These are phyloP conservation scores for Salix dunnii DNA, from an alignment of 345 rosid genomes.

Conservation along the genomic window DNA sequence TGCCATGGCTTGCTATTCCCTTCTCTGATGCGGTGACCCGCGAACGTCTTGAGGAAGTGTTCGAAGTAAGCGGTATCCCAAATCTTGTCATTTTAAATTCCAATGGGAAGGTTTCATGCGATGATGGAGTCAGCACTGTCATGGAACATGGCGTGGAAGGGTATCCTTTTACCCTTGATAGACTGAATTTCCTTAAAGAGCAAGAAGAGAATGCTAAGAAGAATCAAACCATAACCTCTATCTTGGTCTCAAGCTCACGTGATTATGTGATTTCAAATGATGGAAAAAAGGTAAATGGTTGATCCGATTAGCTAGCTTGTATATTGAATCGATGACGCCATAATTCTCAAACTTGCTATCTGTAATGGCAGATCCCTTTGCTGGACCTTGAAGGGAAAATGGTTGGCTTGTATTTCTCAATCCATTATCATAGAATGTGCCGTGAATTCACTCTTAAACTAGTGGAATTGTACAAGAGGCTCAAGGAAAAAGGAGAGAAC, in stretches of 20 bases:
- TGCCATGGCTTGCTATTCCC: no score
- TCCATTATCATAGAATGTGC: slow-evolving; percentile 21
- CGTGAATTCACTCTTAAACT: slow-evolving; percentile 50
- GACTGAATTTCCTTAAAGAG: slow-evolving; percentile 11
- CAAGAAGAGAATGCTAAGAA: slow-evolving; percentile 34
- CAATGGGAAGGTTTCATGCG: no score
- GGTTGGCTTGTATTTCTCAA: slow-evolving; percentile 51
- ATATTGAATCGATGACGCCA: neutral
- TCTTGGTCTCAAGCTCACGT: slow-evolving; percentile 21
- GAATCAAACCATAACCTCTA: slow-evolving; percentile 29
- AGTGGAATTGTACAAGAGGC: slow-evolving; percentile 42
- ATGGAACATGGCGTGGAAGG: no score
- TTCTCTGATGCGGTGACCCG: no score
- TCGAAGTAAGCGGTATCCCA: no score
- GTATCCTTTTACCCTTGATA: neutral
- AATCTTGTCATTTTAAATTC: no score
- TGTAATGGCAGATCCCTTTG: slow-evolving; percentile 44
- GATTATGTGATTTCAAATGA: slow-evolving; percentile 30
- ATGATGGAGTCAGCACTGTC: no score
- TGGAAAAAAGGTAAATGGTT: slow-evolving; percentile 25
- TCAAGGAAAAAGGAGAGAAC: slow-evolving; percentile 49
- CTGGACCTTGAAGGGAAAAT: slow-evolving; percentile 67
- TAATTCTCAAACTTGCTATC: neutral
- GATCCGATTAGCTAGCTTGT: neutral
- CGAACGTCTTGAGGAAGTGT: no score